These are phyloP conservation scores for Heritiera littoralis DNA, from an alignment of 345 rosid species.

Conservation along the genomic window DNA sequence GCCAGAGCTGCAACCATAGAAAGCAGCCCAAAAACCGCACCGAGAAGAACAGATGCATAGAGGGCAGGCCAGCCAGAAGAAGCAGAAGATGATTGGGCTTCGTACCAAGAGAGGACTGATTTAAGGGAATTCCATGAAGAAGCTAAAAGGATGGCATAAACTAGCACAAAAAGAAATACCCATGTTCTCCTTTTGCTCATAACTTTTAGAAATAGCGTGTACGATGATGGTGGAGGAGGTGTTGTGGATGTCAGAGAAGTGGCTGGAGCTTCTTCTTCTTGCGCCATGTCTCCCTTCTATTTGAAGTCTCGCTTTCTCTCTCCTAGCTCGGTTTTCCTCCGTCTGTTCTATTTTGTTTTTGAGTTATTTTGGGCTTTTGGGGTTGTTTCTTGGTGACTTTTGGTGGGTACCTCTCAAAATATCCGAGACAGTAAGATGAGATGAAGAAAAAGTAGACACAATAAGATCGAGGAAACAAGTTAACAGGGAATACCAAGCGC, in stretches of 20 bases:
- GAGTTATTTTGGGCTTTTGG: not conserved
- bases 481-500: not conserved
- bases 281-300: conserved; percentile 35
- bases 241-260: conserved; percentile 21
- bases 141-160: conserved; percentile 66
- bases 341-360: not conserved
- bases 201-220: conserved; percentile 52
- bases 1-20: conserved; percentile 96
- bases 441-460: conserved; percentile 8
- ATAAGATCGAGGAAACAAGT: not conserved
- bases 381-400: conserved; percentile 8
- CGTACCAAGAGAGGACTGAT: conserved; percentile 78
- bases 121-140: conserved; percentile 74
- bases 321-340: not conserved
- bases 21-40: conserved; percentile 75
- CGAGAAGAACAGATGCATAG: conserved; percentile 86
- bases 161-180: conserved; percentile 80
- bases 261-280: conserved; percentile 26
- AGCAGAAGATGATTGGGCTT: conserved; percentile 32
- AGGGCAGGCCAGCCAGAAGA: conserved; percentile 77
- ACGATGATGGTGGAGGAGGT: conserved; percentile 43
- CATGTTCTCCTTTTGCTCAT: conserved; percentile 97
- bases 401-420: not conserved
- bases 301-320: not conserved
- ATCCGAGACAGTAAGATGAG: not conserved